Evolutionary conservation across 2,329 filamentous ascomycete genomes (phyloP).

Genomic region (Rhynchosporium graminicola): DNA sequence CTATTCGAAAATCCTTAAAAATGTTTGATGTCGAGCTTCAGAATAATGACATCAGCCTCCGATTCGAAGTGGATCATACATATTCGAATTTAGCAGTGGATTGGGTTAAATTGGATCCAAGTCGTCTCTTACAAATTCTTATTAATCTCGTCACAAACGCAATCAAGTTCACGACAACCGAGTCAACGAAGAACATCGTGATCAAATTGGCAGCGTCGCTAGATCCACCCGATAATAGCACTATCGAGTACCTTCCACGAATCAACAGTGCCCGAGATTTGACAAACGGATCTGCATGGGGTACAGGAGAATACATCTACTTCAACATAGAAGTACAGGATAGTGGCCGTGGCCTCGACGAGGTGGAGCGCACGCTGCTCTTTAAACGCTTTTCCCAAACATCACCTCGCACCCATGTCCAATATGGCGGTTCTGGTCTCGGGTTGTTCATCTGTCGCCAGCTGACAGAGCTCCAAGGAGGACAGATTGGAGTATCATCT

Average conservation of each 20-base stretch:
- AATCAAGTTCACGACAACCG: slow-evolving; percentile 75
- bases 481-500: slow-evolving; percentile 75
- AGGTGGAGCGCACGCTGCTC: slow-evolving; percentile 69
- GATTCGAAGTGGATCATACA: slow-evolving; percentile 62
- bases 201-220: slow-evolving; percentile 41
- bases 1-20: slow-evolving; percentile 66
- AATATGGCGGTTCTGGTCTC: slow-evolving; percentile 77
- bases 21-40: slow-evolving; percentile 78
- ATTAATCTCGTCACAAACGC: slow-evolving; percentile 82
- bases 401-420: slow-evolving; percentile 71
- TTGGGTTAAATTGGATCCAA: slow-evolving; percentile 71
- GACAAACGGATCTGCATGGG: slow-evolving; percentile 35
- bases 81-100: slow-evolving; percentile 59
- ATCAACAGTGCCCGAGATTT: slow-evolving; percentile 37
- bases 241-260: slow-evolving; percentile 30
- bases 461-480: slow-evolving; percentile 78
- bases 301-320: slow-evolving; percentile 55
- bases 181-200: slow-evolving; percentile 56
- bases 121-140: slow-evolving; percentile 73
- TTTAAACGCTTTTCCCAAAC: slow-evolving; percentile 81
- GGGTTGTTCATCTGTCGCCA: slow-evolving; percentile 78
- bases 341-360: slow-evolving; percentile 71
- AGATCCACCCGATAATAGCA: slow-evolving; percentile 19
- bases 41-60: slow-evolving; percentile 66
- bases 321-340: slow-evolving; percentile 74